Base-by-base conservation (phyloP, 768 basidiomycete species). In the Boletus eberwhitei region DNA sequence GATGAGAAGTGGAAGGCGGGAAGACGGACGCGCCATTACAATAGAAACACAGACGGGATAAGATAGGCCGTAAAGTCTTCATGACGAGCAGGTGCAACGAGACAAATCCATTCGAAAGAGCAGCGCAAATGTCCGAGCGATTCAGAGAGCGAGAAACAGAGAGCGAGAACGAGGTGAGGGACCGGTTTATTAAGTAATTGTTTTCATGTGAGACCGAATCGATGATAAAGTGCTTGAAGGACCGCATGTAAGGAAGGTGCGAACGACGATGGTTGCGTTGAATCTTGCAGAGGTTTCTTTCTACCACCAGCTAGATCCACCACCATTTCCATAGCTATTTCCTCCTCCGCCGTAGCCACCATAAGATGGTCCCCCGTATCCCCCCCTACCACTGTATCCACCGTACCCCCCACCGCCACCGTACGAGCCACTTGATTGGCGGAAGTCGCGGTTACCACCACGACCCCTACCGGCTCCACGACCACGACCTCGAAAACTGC, bases 101-200 rank as follows among this genome's bases (percentile, higher is more conserved):
- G 80, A 81, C 78, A 74, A 75, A 76, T 75, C 74, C 73, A 74
- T 71, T 76, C 65, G 72, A 76, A 79, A 82, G 81, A 85, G 84
- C 81, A 85, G 84, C 81, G 80, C 81, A 79, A 67, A 59, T 73
- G 73, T 78, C 72, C 74, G 69, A 65, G 60, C 26, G 64, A 66
- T 72, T 68, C 64, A 65, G 63, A 69, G 60, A 66, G 62, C 62
- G 65, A 67, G 54, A 66, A 63, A 65, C 57, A 57, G 61, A 62
- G 16, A 63, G 59, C 59, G 59, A 60, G 52, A 62, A 58, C 48
- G 50, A 55, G 50, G 59, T 50, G 29, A 52, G 50, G 35, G 52
- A 36, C 54, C 59, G 50, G 56, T 48, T 52, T 37, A 51, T 66
- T 55, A 56, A 57, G 57, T 64, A 53, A 58, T 48, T 32, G 61